A percentile compares a stretch with the other conserved stretches of the same genome.
These are phyloP conservation scores for Thamnidium elegans DNA, from an alignment of 192 early-diverging fungal genomes.

Conservation along the genomic window DNA sequence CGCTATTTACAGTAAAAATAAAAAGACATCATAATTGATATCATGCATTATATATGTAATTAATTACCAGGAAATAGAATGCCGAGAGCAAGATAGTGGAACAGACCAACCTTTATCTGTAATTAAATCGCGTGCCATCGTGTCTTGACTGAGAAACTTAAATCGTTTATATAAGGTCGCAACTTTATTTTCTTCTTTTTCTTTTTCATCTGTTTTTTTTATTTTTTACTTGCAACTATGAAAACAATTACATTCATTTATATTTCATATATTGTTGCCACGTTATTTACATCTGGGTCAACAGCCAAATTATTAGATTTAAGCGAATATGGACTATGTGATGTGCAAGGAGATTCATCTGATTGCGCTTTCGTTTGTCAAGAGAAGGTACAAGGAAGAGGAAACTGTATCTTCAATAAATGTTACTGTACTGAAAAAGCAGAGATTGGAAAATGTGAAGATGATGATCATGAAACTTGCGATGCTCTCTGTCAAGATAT, in stretches of 20 bases:
- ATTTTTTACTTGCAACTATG: too few relatives aligned
- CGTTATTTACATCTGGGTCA: neutral
- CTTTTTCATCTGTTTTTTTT: conserved; percentile 1
- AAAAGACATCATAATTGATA: neutral
- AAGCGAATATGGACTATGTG: neutral
- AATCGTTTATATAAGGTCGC: neutral
- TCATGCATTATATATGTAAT: neutral
- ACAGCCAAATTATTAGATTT: neutral
- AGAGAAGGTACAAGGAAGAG: conserved; percentile 6
- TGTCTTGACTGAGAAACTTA: neutral
- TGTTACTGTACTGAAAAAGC: conserved; percentile 13
- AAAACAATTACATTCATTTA: too few relatives aligned
- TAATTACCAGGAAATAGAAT: neutral
- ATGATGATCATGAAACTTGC: conserved; percentile 18
- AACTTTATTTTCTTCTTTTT: neutral
- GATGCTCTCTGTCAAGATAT: conserved; percentile 18
- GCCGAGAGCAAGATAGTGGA: neutral
- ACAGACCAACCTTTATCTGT: conserved; percentile 17
- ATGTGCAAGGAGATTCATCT: conserved; percentile 1
- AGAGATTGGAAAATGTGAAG: conserved; percentile 14
- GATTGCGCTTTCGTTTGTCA: conserved; percentile 14
- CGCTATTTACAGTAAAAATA: neutral
- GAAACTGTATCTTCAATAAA: conserved; percentile 12
- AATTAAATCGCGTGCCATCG: conserved; percentile 2
- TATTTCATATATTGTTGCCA: neutral